A percentile compares a stretch with the other conserved stretches of the same genome.
These are phyloP conservation scores for Gaeumannomyces sp. DNA, from an alignment of 2,329 filamentous ascomycete genomes.

Conservation along the genomic window DNA sequence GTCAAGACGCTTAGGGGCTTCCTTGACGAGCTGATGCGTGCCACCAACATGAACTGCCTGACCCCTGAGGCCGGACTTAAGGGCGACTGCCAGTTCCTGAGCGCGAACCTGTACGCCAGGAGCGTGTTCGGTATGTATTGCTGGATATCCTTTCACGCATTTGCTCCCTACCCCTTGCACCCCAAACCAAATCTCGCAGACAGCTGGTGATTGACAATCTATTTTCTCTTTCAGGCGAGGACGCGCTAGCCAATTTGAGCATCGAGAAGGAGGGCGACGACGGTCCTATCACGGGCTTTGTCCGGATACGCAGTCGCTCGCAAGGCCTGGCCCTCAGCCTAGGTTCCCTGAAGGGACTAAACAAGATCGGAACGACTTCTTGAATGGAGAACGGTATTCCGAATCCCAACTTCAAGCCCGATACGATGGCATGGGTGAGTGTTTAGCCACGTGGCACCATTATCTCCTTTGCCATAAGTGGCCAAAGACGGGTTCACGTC, in stretches of 20 bases:
- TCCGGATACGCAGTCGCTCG: slow-evolving; percentile 93
- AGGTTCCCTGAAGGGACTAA: slow-evolving; percentile 89
- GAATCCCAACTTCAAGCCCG: background rate
- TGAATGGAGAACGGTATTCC: slow-evolving; percentile 14
- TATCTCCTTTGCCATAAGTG: background rate
- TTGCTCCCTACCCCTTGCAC: background rate
- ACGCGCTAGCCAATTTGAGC: slow-evolving; percentile 92
- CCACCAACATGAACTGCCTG: slow-evolving; percentile 97
- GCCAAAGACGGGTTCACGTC: too few species aligned
- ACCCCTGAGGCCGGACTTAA: slow-evolving; percentile 94
- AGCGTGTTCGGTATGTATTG: slow-evolving; percentile 88
- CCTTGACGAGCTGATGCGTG: slow-evolving; percentile 89
- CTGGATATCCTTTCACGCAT: background rate
- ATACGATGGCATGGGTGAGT: background rate
- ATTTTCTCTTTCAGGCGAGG: slow-evolving; percentile 69
- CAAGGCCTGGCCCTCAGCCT: slow-evolving; percentile 92
- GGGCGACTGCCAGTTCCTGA: slow-evolving; percentile 96
- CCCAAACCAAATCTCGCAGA: slow-evolving; percentile 20
- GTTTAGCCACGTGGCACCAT: background rate
- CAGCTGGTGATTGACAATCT: background rate
- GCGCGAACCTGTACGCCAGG: slow-evolving; percentile 90
- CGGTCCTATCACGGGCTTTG: slow-evolving; percentile 92
- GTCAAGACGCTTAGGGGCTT: slow-evolving; percentile 87
- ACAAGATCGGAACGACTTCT: slow-evolving; percentile 59
- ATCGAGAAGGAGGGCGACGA: slow-evolving; percentile 97